Base-by-base conservation (phyloP, 1,284 basidiomycete genomes). In the Boletus smithii region DNA sequence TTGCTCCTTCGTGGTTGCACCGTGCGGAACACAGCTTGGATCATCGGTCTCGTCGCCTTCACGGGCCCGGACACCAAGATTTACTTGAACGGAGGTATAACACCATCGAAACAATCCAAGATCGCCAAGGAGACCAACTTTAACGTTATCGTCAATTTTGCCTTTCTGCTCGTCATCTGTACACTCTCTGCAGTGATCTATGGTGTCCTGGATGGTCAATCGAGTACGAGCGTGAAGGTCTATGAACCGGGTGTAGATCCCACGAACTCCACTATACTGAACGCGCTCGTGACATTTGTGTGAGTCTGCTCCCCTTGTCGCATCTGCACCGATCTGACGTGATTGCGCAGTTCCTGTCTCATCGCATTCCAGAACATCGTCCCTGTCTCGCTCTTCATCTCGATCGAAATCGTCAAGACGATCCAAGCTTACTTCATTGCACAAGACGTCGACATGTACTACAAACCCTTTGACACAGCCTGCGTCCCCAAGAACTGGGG, bases 81-180 rank as follows among this genome's bases (percentile, higher is more conserved):
- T 64, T 95, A 98, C 89, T 73, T 97, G 56, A 99, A 98, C 60
- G 91, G 91, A 31, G 93, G 93, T 20, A 86, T 85, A 14, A 94
- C 91, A 0, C 91, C 91, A 1, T 92, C 90, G 16, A 98, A 98
- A 65, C 87, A 91, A 47, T 89, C 86, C 60, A 97, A 97, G 76
- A 97, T 98, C 62, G 94, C 97, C 72, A 88, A 84, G 71, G 95
- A 98, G 75, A 98, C 95, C n/a, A 97, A 97, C 68, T 95, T 94
- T 77, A 97, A 97, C 65, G 95, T 98, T 56, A 73, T 95, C 45
- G 90, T 95, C 74, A 98, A 98, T 70, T 97, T 98, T 62, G 70
- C 80, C 45, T 71, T 97, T 49, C 74, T 98, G 45, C 67, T 88
- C 38, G 46, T 79, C 34, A 91, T 98, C 74, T 97, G 94, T 68